phyloP scores from a whole-genome alignment of 2,329 filamentous ascomycete species.

The Pseudogymnoascus sp. region DNA sequence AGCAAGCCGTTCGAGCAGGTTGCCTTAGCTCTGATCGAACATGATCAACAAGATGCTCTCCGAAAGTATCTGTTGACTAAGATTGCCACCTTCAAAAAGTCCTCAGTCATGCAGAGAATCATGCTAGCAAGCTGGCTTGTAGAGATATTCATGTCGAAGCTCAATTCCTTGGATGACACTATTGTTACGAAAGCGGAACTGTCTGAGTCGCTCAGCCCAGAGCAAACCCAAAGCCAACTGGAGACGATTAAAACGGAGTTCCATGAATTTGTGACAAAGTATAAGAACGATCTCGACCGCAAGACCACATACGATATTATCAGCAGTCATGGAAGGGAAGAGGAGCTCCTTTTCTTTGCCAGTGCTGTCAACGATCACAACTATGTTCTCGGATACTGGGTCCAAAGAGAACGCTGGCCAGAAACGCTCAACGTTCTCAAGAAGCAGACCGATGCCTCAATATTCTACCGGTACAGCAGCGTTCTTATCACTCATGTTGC shows the following conservation, averaged over 20 bases:
- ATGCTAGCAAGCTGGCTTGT: conserved; percentile 96
- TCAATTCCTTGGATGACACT: conserved; percentile 89
- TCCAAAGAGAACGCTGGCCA: conserved; percentile 85
- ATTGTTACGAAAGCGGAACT: conserved; percentile 84
- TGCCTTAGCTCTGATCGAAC: conserved; percentile 82
- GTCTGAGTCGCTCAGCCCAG: conserved; percentile 61
- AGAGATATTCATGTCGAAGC: conserved; percentile 94
- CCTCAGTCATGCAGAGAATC: conserved; percentile 80
- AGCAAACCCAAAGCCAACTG: conserved; percentile 66
- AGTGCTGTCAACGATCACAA: conserved; percentile 85
- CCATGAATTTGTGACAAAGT: conserved; percentile 76
- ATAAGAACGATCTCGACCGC: conserved; percentile 80
- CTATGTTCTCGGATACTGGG: conserved; percentile 94
- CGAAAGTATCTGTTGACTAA: conserved; percentile 85
- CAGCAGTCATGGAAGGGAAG: conserved; percentile 87
- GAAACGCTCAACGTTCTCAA: conserved; percentile 85
- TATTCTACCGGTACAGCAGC: conserved; percentile 94
- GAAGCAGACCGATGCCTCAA: conserved; percentile 82
- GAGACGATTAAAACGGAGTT: conserved; percentile 68
- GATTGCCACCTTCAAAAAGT: conserved; percentile 72
- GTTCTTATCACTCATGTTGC: conserved; percentile 90
- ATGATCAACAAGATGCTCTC: conserved; percentile 80
- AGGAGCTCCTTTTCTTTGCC: conserved; percentile 86
- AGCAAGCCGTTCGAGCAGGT: conserved; percentile 97
- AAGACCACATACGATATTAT: conserved; percentile 95